Evolutionary conservation across 352 stramenopile species (phyloP).

Genomic region (Phytopythium litorale): DNA sequence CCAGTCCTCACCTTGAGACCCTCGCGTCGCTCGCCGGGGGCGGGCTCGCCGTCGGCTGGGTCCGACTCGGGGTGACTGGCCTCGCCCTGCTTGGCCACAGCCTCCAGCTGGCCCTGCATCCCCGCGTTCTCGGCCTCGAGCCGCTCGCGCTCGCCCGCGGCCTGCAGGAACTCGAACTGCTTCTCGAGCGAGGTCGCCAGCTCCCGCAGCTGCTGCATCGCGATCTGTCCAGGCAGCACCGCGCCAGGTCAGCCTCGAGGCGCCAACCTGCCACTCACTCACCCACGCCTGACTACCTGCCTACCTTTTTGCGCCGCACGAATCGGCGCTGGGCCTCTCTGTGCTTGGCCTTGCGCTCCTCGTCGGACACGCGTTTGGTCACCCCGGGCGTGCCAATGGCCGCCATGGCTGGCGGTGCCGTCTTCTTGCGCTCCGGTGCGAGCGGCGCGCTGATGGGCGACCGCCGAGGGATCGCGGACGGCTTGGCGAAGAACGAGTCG

Average conservation of each 20-base stretch:
- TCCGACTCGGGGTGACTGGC: neutral
- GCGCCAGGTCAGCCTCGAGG: neutral
- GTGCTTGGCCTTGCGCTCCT: constrained; percentile 51
- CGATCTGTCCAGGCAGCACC: constrained; percentile 12
- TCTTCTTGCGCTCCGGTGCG: constrained; percentile 6
- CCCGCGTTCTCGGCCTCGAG: constrained; percentile 19
- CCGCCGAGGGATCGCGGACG: constrained; percentile 12
- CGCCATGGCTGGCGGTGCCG: constrained; percentile 11
- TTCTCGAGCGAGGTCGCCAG: constrained; percentile 28
- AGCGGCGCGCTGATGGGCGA: constrained; percentile 16
- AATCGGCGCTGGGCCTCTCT: constrained; percentile 46
- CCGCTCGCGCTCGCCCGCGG: constrained; percentile 15
- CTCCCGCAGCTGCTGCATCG: constrained; percentile 33
- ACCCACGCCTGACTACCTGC: neutral
- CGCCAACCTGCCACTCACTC: neutral
- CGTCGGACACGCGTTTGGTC: constrained; percentile 30
- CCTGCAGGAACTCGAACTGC: constrained; percentile 24
- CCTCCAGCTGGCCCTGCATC: constrained; percentile 19
- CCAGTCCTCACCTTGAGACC: constrained; percentile 3
- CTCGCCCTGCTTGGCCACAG: constrained; percentile 1
- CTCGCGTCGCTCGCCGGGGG: neutral
- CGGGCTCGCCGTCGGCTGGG: neutral
- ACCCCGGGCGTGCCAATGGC: neutral
- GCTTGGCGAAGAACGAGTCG: constrained; percentile 11
- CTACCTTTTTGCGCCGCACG: constrained; percentile 51